Evolutionary conservation across 164 flowering plant genomes (phyloP).

Genomic region (Berberis vulgaris): DNA sequence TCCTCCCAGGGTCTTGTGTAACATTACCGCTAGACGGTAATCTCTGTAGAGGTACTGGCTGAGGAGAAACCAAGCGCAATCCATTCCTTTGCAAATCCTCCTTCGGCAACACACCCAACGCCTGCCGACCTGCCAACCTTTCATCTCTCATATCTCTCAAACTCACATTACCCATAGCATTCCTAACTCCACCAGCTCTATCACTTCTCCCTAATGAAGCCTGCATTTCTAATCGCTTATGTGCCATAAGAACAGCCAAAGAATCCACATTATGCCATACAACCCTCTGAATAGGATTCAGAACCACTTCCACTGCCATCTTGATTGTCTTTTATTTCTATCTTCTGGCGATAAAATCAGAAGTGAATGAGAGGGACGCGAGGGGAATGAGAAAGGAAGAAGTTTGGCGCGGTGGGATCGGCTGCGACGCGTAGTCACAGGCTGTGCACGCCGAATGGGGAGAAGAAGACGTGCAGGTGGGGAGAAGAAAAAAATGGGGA

Average conservation of each 20-base stretch:
- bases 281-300: slow-evolving; percentile 1
- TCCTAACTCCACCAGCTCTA: background rate
- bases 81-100: background rate
- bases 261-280: slow-evolving; percentile 10
- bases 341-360: too few relatives aligned
- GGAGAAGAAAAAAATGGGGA: too few relatives aligned
- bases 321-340: background rate
- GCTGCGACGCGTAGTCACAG: too few relatives aligned
- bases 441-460: too few relatives aligned
- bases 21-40: slow-evolving; percentile 1
- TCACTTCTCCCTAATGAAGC: background rate
- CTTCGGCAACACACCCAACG: slow-evolving; percentile 1
- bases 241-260: slow-evolving; percentile 15
- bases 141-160: background rate
- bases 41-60: background rate
- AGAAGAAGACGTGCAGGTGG: too few relatives aligned
- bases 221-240: slow-evolving; percentile 12
- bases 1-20: slow-evolving; percentile 3
- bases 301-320: slow-evolving; percentile 3
- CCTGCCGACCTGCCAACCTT: slow-evolving; percentile 8
- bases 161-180: slow-evolving; percentile 2
- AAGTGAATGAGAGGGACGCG: too few relatives aligned
- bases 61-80: too few relatives aligned
- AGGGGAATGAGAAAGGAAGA: too few relatives aligned
- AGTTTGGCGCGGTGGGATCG: too few relatives aligned